Evolutionary conservation across 441 rosid species (phyloP).

Genomic region (Populus tomentosa): DNA sequence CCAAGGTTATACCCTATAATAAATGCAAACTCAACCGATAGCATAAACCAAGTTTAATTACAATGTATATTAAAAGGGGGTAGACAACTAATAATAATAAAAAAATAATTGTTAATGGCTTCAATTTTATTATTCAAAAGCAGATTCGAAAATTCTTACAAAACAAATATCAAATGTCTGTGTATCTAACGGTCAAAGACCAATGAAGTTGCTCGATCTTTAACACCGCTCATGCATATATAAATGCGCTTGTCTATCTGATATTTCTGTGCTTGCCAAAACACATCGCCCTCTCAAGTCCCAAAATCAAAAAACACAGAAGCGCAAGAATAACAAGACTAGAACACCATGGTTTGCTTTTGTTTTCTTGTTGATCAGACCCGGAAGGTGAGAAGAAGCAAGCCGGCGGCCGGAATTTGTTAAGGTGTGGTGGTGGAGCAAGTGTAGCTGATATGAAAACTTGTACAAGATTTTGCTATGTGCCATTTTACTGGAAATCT

Average conservation of each 20-base stretch:
- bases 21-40: too few species aligned
- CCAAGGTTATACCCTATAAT: too few species aligned
- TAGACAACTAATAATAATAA: too few species aligned
- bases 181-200: conserved; percentile 22
- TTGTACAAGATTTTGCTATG: conserved; percentile 62
- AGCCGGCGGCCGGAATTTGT: conserved; percentile 87
- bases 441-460: conserved; percentile 92
- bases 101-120: too few species aligned
- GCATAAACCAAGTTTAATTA: too few species aligned
- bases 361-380: conserved; percentile 90
- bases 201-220: conserved; percentile 12
- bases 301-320: conserved; percentile 19
- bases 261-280: not conserved
- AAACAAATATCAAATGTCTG: conserved; percentile 19
- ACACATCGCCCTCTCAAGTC: not conserved
- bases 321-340: not conserved
- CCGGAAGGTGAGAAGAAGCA: conserved; percentile 56
- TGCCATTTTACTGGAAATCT: conserved; percentile 77
- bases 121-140: too few species aligned
- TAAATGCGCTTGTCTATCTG: not conserved
- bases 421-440: conserved; percentile 85
- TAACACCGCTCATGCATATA: conserved; percentile 4
- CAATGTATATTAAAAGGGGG: too few species aligned
- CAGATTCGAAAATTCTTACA: not conserved
- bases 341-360: conserved; percentile 49